phyloP scores from a whole-genome alignment of 2,329 filamentous ascomycete genomes.

The Clonostachys solani region DNA sequence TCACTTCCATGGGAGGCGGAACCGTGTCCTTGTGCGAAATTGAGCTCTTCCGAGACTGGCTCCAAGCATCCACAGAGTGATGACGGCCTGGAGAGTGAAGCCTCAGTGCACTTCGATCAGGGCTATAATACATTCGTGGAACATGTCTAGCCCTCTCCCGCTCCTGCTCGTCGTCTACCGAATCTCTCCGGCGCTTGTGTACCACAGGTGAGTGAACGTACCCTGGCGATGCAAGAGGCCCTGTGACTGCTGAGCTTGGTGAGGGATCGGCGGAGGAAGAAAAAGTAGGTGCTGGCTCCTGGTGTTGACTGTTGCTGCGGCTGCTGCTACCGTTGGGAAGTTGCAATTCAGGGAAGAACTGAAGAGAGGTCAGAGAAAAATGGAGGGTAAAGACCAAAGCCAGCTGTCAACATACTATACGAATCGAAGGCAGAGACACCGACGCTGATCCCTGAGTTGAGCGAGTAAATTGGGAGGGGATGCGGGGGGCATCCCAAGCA shows the following conservation, averaged over 20 bases:
- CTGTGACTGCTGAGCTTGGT: constrained; percentile 20
- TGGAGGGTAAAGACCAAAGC: too few relatives aligned
- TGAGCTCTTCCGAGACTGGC: not conserved
- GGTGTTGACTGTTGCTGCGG: not conserved
- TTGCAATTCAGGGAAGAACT: constrained; percentile 40
- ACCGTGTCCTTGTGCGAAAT: constrained; percentile 14
- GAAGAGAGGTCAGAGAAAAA: too few relatives aligned
- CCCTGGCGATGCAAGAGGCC: constrained; percentile 32
- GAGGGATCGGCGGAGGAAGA: constrained; percentile 18
- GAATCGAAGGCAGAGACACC: constrained; percentile 45
- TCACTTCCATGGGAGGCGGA: constrained; percentile 22
- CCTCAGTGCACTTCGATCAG: constrained; percentile 8
- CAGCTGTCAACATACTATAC: constrained; percentile 35
- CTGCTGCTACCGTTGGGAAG: constrained; percentile 25
- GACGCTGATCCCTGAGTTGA: constrained; percentile 6
- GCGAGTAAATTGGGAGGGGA: constrained; percentile 5
- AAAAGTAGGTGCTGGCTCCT: too few relatives aligned
- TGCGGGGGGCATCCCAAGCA: constrained; percentile 29
- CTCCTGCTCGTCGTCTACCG: constrained; percentile 33
- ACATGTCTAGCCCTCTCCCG: constrained; percentile 34
- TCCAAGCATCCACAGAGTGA: not conserved
- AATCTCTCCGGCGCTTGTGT: constrained; percentile 43
- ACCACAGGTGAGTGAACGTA: constrained; percentile 44
- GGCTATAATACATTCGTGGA: constrained; percentile 39
- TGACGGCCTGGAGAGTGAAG: not conserved